Base-by-base conservation (phyloP, 2,329 filamentous ascomycete genomes). In the Ophiostoma sp. region DNA sequence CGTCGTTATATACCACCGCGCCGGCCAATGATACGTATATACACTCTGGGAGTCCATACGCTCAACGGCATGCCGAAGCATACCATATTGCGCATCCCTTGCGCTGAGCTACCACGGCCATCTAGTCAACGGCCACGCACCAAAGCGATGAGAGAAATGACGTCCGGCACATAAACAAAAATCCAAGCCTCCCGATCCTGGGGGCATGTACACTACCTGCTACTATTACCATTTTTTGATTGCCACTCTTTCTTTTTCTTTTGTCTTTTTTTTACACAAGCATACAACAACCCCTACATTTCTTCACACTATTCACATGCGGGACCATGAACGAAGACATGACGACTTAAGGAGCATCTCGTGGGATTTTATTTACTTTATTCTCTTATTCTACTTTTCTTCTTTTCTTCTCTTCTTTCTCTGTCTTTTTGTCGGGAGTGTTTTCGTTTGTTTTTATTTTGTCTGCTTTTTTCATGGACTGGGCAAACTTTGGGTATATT, bases 281-380 rank as follows among this genome's bases (percentile, higher is more conserved):
- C 59, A 52, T 36, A 25, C 61, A 50, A 36, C 17, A 31, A 50
- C 25, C 7, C 61, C 15, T 9, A 70, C 36, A 28, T 25, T 25
- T 71, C 15, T 39, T 66, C 17, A 71, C 17, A 52, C 28, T 33
- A 39, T 68, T 59, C 31, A 69, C 73, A 73, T 69, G 70, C 72
- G 59, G 73, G 70, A 55, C 68, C 72, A 75, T 76, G 73, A 72
- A 72, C 70, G 75, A 76, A 76, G 71, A 75, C n/a, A 75, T 55
- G 70, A 75, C 72, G 68, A 73, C 45, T 57, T 36, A 45, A 42
- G 45, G 70, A 69, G 72, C 70, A 70, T 70, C 42, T 70, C 66
- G 74, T 69, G 68, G 74, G 70, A 61, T 55, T 59, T 31, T 19
- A 68, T 59, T 31, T 19, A 68, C 69, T 36, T 22, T 22, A 36